Conservation (phyloP, 108 stramenopile genomes). For the Poteriospumella lacustris region DNA sequence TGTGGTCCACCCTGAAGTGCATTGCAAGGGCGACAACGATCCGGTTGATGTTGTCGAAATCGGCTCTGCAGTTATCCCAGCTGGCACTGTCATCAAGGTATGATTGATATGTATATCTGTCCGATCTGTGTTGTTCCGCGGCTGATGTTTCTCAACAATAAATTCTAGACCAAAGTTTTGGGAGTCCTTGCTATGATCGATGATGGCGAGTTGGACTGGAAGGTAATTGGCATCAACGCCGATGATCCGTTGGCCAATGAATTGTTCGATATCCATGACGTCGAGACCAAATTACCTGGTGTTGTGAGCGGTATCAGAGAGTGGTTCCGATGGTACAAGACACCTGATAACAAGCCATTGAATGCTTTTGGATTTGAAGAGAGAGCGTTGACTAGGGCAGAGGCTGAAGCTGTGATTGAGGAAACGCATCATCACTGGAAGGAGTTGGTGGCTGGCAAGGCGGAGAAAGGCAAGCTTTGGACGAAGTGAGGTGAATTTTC, state of each 20-base stretch:
- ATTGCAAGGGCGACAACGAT: conserved; percentile 92
- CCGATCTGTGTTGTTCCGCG: background rate
- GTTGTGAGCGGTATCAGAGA: conserved; percentile 68
- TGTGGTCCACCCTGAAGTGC: conserved; percentile 78
- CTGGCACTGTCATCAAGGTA: conserved; percentile 82
- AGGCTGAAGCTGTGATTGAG: conserved; percentile 79
- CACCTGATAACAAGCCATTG: conserved; percentile 96
- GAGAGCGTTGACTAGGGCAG: conserved; percentile 73
- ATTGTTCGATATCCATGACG: conserved; percentile 93
- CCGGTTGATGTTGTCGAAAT: conserved; percentile 99
- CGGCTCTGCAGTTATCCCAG: conserved; percentile 65
- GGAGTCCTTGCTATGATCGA: conserved; percentile 99
- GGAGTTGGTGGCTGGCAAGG: conserved; percentile 48
- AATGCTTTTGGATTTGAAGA: conserved; percentile 98
- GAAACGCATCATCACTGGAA: conserved; percentile 97
- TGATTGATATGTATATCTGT: background rate
- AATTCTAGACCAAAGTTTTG: conserved; percentile 40
- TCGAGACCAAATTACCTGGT: conserved; percentile 63
- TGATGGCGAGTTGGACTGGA: conserved; percentile 99
- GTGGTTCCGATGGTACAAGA: conserved; percentile 86
- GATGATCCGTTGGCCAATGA: conserved; percentile 88
- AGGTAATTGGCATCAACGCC: conserved; percentile 83
- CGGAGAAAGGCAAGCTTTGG: conserved; percentile 56
- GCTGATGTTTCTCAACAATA: background rate
- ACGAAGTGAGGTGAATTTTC: too few relatives aligned